A percentile compares a stretch with the other conserved stretches of the same genome.
phyloP scores from a whole-genome alignment of 257 asterid genomes.

The Eustoma russellianum region DNA sequence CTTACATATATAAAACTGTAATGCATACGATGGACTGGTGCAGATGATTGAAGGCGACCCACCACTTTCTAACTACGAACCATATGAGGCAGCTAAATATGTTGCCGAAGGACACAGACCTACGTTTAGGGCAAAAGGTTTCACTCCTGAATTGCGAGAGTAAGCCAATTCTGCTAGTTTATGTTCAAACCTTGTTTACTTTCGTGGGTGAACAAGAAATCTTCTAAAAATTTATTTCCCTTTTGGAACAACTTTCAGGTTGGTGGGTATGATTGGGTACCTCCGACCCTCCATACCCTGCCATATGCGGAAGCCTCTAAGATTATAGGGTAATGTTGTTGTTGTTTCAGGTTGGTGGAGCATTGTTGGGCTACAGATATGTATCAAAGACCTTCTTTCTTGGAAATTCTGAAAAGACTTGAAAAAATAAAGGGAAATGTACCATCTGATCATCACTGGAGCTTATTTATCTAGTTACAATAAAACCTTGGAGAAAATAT shows the following conservation, averaged over 20 bases:
- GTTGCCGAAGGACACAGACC: conserved; percentile 96
- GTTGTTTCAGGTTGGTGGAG: conserved; percentile 42
- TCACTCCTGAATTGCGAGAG: conserved; percentile 68
- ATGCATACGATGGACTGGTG: conserved; percentile 12
- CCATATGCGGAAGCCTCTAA: no score
- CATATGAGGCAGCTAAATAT: conserved; percentile 85
- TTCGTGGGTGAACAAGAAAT: background rate
- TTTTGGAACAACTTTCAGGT: no score
- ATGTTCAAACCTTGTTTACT: background rate
- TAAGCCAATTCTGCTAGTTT: conserved; percentile 26
- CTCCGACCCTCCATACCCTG: no score
- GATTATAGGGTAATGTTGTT: no score
- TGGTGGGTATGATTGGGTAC: no score
- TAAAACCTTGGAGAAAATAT: background rate
- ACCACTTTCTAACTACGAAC: conserved; percentile 70
- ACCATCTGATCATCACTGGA: conserved; percentile 61
- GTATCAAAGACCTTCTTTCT: conserved; percentile 74
- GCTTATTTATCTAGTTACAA: conserved; percentile 39
- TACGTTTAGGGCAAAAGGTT: conserved; percentile 53
- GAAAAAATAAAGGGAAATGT: conserved; percentile 51
- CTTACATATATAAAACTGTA: background rate
- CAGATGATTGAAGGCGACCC: conserved; percentile 99
- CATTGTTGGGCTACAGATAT: conserved; percentile 84
- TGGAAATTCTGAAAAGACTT: conserved; percentile 71
- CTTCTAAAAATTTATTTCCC: background rate